Percentiles rank a stretch among this genome's conserved stretches.
These are phyloP conservation scores for Pseudonitzschia pungens DNA, from an alignment of 108 stramenopile genomes.

Conservation along the genomic window DNA sequence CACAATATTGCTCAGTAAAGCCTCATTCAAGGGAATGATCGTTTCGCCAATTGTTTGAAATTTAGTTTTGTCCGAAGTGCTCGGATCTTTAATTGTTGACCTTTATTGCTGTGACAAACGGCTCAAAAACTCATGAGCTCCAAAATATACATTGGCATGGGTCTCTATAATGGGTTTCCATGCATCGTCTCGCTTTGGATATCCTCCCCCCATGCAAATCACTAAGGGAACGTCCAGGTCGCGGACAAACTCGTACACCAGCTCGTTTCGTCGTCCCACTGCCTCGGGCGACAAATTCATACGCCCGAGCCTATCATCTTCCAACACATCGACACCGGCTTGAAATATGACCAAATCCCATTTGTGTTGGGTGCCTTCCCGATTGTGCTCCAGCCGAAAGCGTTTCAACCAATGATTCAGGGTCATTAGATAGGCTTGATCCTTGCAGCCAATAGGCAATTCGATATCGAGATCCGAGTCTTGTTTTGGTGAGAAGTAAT, in stretches of 20 bases:
- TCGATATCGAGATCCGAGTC: constrained; percentile 80
- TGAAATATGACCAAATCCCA: constrained; percentile 84
- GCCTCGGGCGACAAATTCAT: constrained; percentile 60
- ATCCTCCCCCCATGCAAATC: constrained; percentile 89
- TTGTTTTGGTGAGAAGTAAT: constrained; percentile 84
- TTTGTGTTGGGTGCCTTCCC: constrained; percentile 10
- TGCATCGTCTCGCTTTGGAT: constrained; percentile 59
- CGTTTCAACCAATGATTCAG: constrained; percentile 71
- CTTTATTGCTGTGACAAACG: background rate
- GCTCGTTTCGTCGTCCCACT: constrained; percentile 58
- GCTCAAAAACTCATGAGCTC: constrained; percentile 61
- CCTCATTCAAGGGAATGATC: too few relatives aligned
- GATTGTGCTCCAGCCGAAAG: constrained; percentile 35
- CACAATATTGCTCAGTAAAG: too few relatives aligned
- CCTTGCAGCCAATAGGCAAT: constrained; percentile 65
- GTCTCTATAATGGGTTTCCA: constrained; percentile 75
- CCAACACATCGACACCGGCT: constrained; percentile 83
- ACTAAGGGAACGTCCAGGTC: constrained; percentile 56
- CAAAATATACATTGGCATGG: constrained; percentile 71
- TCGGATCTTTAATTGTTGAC: background rate
- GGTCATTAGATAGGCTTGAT: constrained; percentile 73
- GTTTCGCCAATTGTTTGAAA: too few relatives aligned
- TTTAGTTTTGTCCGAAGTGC: too few relatives aligned
- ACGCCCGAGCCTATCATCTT: constrained; percentile 77
- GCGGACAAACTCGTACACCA: constrained; percentile 62